Evolutionary conservation across 345 rosid species (phyloP).

Genomic region (Moricandia arvensis): DNA sequence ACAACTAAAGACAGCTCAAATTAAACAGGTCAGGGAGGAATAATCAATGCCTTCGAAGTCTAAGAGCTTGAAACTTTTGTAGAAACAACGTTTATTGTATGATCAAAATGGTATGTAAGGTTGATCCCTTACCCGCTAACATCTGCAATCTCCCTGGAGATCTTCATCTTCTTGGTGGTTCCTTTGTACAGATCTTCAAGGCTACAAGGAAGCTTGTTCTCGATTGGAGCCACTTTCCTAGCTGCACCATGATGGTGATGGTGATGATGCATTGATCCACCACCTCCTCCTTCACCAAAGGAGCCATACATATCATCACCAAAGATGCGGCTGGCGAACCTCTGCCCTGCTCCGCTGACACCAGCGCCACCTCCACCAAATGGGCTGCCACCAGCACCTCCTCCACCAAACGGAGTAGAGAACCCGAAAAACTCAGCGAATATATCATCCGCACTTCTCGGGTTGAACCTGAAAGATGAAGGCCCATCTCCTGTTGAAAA

Average conservation of each 20-base stretch:
- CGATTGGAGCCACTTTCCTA: conserved; percentile 51
- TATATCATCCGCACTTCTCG: conserved; percentile 65
- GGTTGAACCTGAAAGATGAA: conserved; percentile 59
- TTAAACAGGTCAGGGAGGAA: too few species aligned
- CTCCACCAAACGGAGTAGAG: conserved; percentile 54
- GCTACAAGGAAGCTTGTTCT: conserved; percentile 54
- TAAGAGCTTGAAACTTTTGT: too few species aligned
- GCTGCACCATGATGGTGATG: conserved; percentile 36
- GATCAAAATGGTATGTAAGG: neutral
- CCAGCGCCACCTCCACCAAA: conserved; percentile 44
- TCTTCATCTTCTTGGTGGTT: conserved; percentile 64
- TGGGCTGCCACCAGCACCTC: conserved; percentile 43
- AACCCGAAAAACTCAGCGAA: conserved; percentile 73
- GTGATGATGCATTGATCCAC: conserved; percentile 12
- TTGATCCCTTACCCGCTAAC: conserved; percentile 45
- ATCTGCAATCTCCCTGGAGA: conserved; percentile 56
- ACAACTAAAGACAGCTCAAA: too few species aligned
- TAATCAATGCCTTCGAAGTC: too few species aligned
- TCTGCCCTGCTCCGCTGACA: conserved; percentile 45
- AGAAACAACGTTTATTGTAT: too few species aligned
- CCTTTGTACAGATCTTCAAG: conserved; percentile 64
- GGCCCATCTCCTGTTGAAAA: conserved; percentile 74
- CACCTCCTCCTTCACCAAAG: conserved; percentile 55
- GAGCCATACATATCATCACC: conserved; percentile 60
- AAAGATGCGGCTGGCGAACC: conserved; percentile 53